Conservation (phyloP, 495 filamentous ascomycete species). For the Aspergillus affinis region DNA sequence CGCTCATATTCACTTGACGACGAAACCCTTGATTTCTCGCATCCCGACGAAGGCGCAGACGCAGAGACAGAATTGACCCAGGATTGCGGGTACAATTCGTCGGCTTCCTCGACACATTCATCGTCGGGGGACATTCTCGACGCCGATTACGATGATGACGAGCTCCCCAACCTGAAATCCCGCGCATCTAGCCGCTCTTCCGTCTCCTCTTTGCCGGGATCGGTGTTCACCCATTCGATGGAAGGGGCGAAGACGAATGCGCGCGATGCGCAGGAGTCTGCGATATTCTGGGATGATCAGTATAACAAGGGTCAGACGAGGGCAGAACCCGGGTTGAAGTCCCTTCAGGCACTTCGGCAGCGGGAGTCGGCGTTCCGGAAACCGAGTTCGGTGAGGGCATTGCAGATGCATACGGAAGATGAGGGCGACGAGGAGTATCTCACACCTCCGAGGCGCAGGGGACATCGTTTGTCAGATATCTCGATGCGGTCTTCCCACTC, state of each 20-base stretch:
- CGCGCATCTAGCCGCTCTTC: conserved; percentile 46
- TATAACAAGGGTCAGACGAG: conserved; percentile 20
- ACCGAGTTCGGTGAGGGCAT: conserved; percentile 70
- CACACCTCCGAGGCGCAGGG: conserved; percentile 36
- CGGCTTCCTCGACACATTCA: conserved; percentile 36
- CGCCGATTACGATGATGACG: conserved; percentile 33
- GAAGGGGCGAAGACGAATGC: conserved; percentile 23
- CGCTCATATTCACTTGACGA: conserved; percentile 3
- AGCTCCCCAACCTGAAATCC: conserved; percentile 29
- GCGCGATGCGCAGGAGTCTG: conserved; percentile 21
- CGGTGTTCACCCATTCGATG: conserved; percentile 34
- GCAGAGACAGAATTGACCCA: conserved; percentile 12
- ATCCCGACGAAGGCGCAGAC: conserved; percentile 22
- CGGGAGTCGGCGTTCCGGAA: conserved; percentile 60
- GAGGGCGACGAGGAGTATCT: conserved; percentile 42
- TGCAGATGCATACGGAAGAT: conserved; percentile 69
- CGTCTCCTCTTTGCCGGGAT: conserved; percentile 42
- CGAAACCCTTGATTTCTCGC: conserved; percentile 17
- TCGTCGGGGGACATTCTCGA: conserved; percentile 33
- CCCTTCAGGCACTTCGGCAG: conserved; percentile 33
- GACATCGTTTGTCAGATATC: conserved; percentile 25
- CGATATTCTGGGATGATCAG: conserved; percentile 28
- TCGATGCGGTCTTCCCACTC: conserved; percentile 40
- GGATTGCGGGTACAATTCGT: conserved; percentile 38
- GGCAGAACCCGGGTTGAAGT: conserved; percentile 19